Conservation (phyloP, 75 land plant species). For the Pseudotsuga menziesii region DNA sequence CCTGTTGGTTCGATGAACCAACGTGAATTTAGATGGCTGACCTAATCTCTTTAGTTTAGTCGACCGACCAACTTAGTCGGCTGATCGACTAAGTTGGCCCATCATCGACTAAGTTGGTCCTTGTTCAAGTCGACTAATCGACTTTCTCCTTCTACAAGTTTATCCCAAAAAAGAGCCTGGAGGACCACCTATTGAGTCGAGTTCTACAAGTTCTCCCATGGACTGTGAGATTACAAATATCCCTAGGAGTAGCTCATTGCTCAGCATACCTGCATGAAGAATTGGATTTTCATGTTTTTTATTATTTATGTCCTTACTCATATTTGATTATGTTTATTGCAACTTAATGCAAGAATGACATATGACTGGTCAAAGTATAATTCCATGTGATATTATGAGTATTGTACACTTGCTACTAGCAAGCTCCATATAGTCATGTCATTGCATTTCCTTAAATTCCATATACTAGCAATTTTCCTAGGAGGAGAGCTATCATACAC, state of each 20-base stretch:
- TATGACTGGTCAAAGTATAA: neutral
- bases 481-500: neutral
- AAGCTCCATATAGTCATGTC: neutral
- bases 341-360: neutral
- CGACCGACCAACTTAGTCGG: too few species aligned
- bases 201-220: slow-evolving; percentile 48
- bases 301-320: neutral
- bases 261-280: slow-evolving; percentile 69
- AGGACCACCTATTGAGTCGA: slow-evolving; percentile 40
- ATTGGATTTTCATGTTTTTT: slow-evolving; percentile 60
- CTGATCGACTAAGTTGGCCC: too few species aligned
- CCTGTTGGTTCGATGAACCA: too few species aligned
- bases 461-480: neutral
- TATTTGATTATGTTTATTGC: slow-evolving; percentile 3
- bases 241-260: slow-evolving; percentile 63
- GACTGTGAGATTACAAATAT: slow-evolving; percentile 53
- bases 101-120: too few species aligned
- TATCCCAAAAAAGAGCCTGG: slow-evolving; percentile 73
- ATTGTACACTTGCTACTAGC: too few species aligned
- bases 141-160: too few species aligned
- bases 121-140: too few species aligned
- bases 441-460: neutral
- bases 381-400: neutral
- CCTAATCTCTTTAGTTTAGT: too few species aligned
- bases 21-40: too few species aligned